Percentiles rank a stretch among this genome's conserved stretches.
phyloP scores from a whole-genome alignment of 192 early-diverging fungal species.

The Helicostylum pulchrum region DNA sequence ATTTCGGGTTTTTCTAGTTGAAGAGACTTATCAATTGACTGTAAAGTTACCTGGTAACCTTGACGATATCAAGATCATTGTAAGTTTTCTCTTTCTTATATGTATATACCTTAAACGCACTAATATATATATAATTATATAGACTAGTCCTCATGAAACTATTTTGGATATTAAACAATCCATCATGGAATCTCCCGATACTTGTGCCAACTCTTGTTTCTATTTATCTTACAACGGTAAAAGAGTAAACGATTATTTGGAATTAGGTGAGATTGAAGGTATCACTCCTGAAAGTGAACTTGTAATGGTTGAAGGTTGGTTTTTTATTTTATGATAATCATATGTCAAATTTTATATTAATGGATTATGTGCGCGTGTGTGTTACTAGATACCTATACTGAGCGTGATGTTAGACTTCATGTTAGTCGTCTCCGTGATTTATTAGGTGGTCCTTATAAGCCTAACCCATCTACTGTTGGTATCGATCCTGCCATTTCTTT shows the following conservation, averaged over 20 bases:
- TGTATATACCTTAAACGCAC: no score
- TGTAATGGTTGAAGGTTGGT: constrained; percentile 65
- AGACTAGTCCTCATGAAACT: constrained; percentile 70
- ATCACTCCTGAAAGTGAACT: constrained; percentile 64
- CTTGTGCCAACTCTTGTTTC: constrained; percentile 89
- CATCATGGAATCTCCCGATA: constrained; percentile 82
- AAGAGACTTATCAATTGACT: constrained; percentile 54
- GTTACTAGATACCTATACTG: constrained; percentile 74
- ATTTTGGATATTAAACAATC: constrained; percentile 86
- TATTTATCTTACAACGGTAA: constrained; percentile 71
- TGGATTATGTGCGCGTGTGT: background rate
- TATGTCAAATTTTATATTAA: constrained; percentile 4
- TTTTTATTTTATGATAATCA: background rate
- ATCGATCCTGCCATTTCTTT: constrained; percentile 78
- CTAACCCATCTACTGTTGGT: constrained; percentile 46
- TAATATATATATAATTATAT: background rate
- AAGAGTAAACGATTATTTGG: constrained; percentile 72
- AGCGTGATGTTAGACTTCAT: constrained; percentile 90
- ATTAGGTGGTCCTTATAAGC: constrained; percentile 70
- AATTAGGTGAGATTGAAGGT: constrained; percentile 68
- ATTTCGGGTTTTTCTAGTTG: constrained; percentile 11
- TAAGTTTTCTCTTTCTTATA: constrained; percentile 25
- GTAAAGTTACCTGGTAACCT: constrained; percentile 46
- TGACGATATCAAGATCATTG: constrained; percentile 45
- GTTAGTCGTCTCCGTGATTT: constrained; percentile 85